Evolutionary conservation across 306 rosid genomes (phyloP), one percentile per base, ranked within the genome.

Genomic region (Ormosia semicastrata): DNA sequence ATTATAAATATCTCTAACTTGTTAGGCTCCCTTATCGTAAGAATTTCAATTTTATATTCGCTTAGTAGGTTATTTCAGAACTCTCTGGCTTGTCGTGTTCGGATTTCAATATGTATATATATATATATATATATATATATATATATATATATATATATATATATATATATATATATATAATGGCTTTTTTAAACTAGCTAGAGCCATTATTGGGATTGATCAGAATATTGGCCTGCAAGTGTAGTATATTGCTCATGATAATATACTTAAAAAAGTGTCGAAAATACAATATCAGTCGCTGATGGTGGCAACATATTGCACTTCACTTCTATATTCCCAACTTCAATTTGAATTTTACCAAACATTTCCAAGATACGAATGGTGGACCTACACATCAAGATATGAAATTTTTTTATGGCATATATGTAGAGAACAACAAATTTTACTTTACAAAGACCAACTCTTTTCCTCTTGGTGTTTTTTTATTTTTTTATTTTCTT

Each of bases 281-380:
- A 64, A 67, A 59, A 47, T 62, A 60, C 39, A 14, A 47, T 76
- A 50, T 74, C 7, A 53, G 52, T 85, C 80, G 76, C 10, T 36
- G 65, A 58, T 82, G 81, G 81, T 82, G 83, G 79, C 73, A 82
- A 75, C 75, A 69, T 77, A 69, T 36, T 66, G 71, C 62, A 76
- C 81, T 77, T 58, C 64, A 75, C 46, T 78, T 67, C 69, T 62
- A 68, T 84, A 24, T 24, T 46, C 77, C 41, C 59, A 47, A 32
- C 10, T 53, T 64, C 71, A 75, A 43, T 78, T 41, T 60, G 57
- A 37, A 75, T 41, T 78, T 56, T 59, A 81, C 79, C 78, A 59
- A 76, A 83, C 37, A 47, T 46, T 72, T 73, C 53, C 60, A 14
- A 69, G 71, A 79, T 69, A 65, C 43, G 37, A 65, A 73, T 41